Conservation (phyloP, 1,139 yeast genomes). For the Taphrina deformans region DNA sequence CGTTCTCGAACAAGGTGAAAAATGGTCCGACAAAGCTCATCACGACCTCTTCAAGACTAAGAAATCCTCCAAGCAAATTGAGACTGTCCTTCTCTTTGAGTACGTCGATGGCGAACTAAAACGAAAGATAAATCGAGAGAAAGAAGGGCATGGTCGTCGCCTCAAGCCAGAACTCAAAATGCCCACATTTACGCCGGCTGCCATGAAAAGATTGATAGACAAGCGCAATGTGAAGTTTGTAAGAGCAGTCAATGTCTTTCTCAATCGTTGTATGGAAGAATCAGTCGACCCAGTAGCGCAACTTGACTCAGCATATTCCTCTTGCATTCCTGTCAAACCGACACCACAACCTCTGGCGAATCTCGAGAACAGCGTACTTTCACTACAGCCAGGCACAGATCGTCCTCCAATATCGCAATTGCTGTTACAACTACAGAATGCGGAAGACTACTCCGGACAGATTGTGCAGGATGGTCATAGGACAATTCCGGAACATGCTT, state of each 20-base stretch:
- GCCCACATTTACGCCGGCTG: conserved; percentile 53
- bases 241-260: conserved; percentile 49
- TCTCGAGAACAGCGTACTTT: background rate
- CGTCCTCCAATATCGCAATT: conserved; percentile 42
- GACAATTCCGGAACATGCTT: conserved; percentile 16
- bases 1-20: conserved; percentile 28
- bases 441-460: conserved; percentile 39
- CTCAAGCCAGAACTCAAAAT: conserved; percentile 45
- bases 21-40: conserved; percentile 38
- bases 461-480: conserved; percentile 44
- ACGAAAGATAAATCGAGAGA: conserved; percentile 44
- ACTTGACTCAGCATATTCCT: conserved; percentile 46
- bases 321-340: conserved; percentile 52
- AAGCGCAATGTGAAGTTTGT: conserved; percentile 60
- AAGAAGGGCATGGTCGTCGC: conserved; percentile 38
- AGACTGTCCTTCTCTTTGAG: conserved; percentile 63
- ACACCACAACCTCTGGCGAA: background rate
- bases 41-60: conserved; percentile 30
- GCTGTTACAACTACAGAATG: conserved; percentile 52
- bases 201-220: conserved; percentile 60
- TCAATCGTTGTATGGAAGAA: conserved; percentile 45
- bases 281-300: conserved; percentile 48
- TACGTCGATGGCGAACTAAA: conserved; percentile 67
- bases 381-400: conserved; percentile 1
- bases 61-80: conserved; percentile 30